Conservation (phyloP, 805 yeast species). For the Clavispora phyllophila region DNA sequence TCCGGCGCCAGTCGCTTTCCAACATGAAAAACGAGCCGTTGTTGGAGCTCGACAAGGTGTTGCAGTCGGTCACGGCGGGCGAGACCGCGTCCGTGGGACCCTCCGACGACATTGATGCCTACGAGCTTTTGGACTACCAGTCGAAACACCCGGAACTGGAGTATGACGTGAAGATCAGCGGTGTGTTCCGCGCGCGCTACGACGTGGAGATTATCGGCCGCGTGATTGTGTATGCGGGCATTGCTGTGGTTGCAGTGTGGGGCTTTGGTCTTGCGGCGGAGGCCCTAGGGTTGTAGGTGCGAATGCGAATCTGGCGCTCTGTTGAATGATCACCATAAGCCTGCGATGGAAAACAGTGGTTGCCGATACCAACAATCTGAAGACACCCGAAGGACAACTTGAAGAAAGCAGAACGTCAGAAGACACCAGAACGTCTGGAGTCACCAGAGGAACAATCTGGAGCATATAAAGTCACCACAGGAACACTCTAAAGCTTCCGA, state of each 20-base stretch:
- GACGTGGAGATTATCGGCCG: conserved; percentile 76
- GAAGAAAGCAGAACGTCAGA: no score
- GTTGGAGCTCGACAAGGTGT: conserved; percentile 21
- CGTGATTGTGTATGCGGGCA: conserved; percentile 76
- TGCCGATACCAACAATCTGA: no score
- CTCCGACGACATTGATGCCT: conserved; percentile 35
- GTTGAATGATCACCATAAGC: no score
- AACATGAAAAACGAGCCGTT: conserved; percentile 25
- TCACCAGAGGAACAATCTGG: no score
- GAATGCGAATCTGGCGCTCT: no score
- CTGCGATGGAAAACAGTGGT: no score
- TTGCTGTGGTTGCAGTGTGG: conserved; percentile 53
- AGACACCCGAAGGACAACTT: no score
- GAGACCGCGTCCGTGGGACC: conserved; percentile 23
- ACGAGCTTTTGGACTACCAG: conserved; percentile 35
- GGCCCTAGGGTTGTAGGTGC: conserved; percentile 3
- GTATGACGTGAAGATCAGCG: conserved; percentile 22
- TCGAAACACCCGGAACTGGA: conserved; percentile 8
- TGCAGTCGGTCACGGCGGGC: conserved; percentile 16
- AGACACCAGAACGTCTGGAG: no score
- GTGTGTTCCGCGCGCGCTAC: conserved; percentile 56
- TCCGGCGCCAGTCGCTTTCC: conserved; percentile 36
- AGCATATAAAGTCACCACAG: no score
- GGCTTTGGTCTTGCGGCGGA: conserved; percentile 28
- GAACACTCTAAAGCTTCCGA: no score